Evolutionary conservation across 2,329 filamentous ascomycete species (phyloP).

Genomic region (Aspergillus amoenus): DNA sequence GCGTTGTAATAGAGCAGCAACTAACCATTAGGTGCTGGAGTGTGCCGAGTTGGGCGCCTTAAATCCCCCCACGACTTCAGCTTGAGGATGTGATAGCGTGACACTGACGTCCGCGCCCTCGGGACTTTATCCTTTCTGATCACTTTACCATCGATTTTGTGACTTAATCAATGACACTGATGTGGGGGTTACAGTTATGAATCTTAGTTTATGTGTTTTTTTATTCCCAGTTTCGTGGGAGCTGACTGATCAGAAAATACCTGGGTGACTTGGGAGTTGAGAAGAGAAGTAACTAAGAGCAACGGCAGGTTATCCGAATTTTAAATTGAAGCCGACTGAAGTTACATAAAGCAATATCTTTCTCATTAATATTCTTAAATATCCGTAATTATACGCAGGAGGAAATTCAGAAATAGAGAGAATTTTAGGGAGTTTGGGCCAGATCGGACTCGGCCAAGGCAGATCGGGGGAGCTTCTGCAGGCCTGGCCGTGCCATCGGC

Average conservation of each 20-base stretch:
- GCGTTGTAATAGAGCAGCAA: not conserved
- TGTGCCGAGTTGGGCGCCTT: not conserved
- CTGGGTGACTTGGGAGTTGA: not conserved
- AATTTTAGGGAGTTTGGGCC: not conserved
- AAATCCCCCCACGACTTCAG: not conserved
- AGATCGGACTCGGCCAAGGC: not conserved
- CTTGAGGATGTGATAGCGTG: not conserved
- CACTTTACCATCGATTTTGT: not conserved
- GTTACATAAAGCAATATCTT: too few species aligned
- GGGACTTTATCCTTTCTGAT: not conserved
- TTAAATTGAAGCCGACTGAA: too few species aligned
- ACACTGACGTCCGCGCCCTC: not conserved
- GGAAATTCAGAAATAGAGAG: not conserved
- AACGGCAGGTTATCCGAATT: too few species aligned
- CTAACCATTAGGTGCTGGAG: not conserved
- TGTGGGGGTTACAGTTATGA: not conserved
- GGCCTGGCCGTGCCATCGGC: not conserved
- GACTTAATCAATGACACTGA: not conserved
- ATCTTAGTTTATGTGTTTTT: not conserved
- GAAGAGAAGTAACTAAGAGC: not conserved
- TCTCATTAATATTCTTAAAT: too few species aligned
- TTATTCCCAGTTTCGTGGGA: not conserved
- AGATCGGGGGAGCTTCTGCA: slow-evolving; percentile 2
- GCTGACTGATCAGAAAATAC: not conserved
- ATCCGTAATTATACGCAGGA: too few species aligned